A percentile compares a stretch with the other conserved stretches of the same genome.
Evolutionary conservation across 1,139 yeast species (phyloP).

Genomic region (Lodderomyces orthopsilosis): DNA sequence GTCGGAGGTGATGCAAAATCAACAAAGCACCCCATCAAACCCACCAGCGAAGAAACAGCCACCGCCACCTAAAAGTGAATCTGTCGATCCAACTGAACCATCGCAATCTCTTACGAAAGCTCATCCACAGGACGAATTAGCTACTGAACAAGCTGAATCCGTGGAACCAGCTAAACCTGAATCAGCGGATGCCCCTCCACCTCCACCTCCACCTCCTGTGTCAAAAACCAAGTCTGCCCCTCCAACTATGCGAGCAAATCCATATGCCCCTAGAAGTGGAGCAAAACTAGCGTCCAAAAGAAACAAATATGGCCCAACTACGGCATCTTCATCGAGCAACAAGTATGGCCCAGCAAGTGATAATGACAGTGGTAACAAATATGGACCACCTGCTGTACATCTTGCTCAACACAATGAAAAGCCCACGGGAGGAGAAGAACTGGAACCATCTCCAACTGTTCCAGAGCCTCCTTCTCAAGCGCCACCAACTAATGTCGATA

Average conservation of each 20-base stretch:
- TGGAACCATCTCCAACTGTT: neutral
- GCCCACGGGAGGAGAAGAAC: neutral
- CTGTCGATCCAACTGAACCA: neutral
- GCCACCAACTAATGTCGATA: slow-evolving; percentile 1
- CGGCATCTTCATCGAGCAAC: slow-evolving; percentile 1
- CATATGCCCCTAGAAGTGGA: slow-evolving; percentile 38
- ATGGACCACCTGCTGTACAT: neutral
- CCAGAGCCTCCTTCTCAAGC: neutral
- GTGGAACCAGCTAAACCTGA: slow-evolving; percentile 7
- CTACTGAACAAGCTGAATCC: slow-evolving; percentile 6
- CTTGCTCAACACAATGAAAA: neutral
- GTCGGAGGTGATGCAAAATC: neutral
- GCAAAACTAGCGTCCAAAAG: slow-evolving; percentile 17
- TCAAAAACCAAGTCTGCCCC: slow-evolving; percentile 4
- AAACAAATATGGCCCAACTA: slow-evolving; percentile 28
- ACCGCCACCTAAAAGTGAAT: neutral
- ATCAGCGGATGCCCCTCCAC: slow-evolving; percentile 11
- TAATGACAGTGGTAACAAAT: neutral
- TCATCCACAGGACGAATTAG: neutral
- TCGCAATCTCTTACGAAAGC: neutral
- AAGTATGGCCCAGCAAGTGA: slow-evolving; percentile 11
- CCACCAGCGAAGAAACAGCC: slow-evolving; percentile 3
- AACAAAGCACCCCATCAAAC: neutral
- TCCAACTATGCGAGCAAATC: slow-evolving; percentile 25
- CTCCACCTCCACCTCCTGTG: slow-evolving; percentile 12